Percentiles rank a stretch among this genome's conserved stretches.
Conservation (phyloP, 176 grass and related monocot genomes). For the sorghum (Sorghum bicolor) region DNA sequence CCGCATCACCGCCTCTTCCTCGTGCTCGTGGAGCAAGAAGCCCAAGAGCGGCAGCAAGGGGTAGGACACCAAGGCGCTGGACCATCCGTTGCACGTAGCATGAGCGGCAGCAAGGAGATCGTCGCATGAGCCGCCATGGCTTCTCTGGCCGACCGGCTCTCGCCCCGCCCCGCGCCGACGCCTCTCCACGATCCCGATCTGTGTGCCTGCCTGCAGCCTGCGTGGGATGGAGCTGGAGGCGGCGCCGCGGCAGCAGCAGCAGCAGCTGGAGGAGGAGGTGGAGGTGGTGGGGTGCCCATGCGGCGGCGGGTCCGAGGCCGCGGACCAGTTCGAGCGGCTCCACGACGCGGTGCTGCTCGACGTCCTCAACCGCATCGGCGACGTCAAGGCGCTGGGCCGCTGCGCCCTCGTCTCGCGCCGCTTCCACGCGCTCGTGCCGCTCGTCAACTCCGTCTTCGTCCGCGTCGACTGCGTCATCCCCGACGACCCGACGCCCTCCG, state of each 20-base stretch:
- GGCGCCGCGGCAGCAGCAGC: too few relatives aligned
- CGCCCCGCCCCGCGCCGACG: background rate
- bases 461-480: conserved; percentile 89
- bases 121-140: too few relatives aligned
- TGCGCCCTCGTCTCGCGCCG: conserved; percentile 73
- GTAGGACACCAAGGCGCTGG: too few relatives aligned
- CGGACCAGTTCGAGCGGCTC: conserved; percentile 75
- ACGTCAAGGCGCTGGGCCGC: conserved; percentile 86
- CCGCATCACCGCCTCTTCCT: too few relatives aligned
- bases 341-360: conserved; percentile 80
- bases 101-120: too few relatives aligned
- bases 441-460: conserved; percentile 85
- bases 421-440: conserved; percentile 72
- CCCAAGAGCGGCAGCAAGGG: too few relatives aligned
- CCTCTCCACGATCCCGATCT: conserved; percentile 34
- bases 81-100: too few relatives aligned
- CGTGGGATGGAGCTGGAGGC: too few relatives aligned
- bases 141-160: background rate
- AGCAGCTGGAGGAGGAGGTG: too few relatives aligned
- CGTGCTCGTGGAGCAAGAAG: too few relatives aligned
- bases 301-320: background rate
- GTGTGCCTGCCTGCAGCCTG: background rate
- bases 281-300: too few relatives aligned
- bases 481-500: conserved; percentile 39
- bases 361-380: conserved; percentile 74